Evolutionary conservation across 2,329 filamentous ascomycete species (phyloP), one percentile per base, ranked within the genome.

Genomic region (Colletotrichum coccodes): DNA sequence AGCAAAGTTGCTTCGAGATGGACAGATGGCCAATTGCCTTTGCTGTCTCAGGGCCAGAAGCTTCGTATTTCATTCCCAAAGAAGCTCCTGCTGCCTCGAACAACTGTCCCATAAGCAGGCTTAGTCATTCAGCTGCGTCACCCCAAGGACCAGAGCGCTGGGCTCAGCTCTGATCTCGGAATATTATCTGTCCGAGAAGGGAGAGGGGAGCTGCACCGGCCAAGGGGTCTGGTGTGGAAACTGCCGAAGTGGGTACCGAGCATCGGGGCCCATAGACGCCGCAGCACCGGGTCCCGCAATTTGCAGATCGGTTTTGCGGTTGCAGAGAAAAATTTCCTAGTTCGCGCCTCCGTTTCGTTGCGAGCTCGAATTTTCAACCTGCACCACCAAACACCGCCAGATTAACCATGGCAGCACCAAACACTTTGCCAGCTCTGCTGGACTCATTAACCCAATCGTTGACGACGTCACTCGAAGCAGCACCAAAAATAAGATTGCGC

Each of bases 391-490:
- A n/a, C 52, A 30, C 30, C 12, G n/a, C 40, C 23, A 65, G 49
- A 26, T 44, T 30, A 9, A 71, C 72, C 71, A 80, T 89, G 83
- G 83, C 89, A 26, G 80, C 85, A 52, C 79, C 83, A 47, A 81
- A 82, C 21, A 84, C 86, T 18, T 74, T 89, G 46, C 79, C 86
- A 63, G 83, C 81, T 16, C 75, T 89, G 58, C 74, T 89, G 70
- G 83, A 86, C 40, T 87, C 86, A 0, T 76, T 92, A 42, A 87
- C 85, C 0, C 86, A 87, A 71, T 91, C 89, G 2, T 78, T 91
- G 1, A 84, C 85, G 0, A 86, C 90, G 0, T 89, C 92, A 0
- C 85, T 91, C 52, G 89, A 94, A 67, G 90, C 91, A 6, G 86
- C 91, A 0, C 89, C 91, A 0, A 88, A 88, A 56, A 78, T 21